phyloP scores from a whole-genome alignment of 2,329 filamentous ascomycete species.

The Diplodia intermedia region DNA sequence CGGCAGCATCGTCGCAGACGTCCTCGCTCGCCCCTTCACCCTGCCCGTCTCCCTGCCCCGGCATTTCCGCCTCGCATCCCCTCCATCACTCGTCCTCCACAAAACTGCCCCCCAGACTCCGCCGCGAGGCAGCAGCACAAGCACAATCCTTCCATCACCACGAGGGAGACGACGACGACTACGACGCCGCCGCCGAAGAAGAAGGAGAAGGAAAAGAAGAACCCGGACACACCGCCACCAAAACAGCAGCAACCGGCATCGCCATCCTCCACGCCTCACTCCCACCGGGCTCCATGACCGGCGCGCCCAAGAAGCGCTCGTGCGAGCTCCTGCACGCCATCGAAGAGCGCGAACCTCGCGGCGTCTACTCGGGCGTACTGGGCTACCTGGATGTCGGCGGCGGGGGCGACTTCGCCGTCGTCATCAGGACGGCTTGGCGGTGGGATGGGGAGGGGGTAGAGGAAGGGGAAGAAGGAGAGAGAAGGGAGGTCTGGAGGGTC shows the following conservation, averaged over 20 bases:
- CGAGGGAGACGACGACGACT: neutral
- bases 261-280: conserved; percentile 79
- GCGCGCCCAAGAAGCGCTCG: conserved; percentile 90
- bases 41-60: neutral
- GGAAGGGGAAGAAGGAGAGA: conserved; percentile 8
- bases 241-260: conserved; percentile 59
- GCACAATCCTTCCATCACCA: neutral
- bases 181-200: too few relatives aligned
- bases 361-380: conserved; percentile 86
- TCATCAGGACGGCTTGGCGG: conserved; percentile 81
- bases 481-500: conserved; percentile 76
- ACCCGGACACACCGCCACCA: conserved; percentile 38
- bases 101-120: neutral
- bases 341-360: conserved; percentile 66
- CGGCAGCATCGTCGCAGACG: neutral
- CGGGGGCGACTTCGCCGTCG: conserved; percentile 87
- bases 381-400: conserved; percentile 90
- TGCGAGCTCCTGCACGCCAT: conserved; percentile 80
- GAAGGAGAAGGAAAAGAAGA: neutral
- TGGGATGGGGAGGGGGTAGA: conserved; percentile 64
- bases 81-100: conserved; percentile 3
- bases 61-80: conserved; percentile 10
- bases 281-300: conserved; percentile 95
- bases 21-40: conserved; percentile 4
- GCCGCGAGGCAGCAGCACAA: too few relatives aligned